phyloP scores from a whole-genome alignment of 768 basidiomycete genomes.

The Calocybe gangraenosa region DNA sequence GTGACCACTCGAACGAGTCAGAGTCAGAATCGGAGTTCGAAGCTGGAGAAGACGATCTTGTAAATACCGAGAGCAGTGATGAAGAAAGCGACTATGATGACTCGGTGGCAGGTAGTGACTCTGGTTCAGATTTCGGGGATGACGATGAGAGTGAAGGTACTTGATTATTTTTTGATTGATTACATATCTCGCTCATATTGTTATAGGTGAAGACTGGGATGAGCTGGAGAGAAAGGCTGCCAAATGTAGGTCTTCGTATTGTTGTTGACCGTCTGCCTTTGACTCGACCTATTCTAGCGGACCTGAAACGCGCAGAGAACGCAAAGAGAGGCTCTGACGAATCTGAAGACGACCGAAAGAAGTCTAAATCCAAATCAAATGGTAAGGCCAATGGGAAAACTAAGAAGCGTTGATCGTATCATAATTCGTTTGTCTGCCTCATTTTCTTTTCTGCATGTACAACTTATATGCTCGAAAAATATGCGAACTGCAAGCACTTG shows the following conservation, averaged over 20 bases:
- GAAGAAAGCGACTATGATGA: conserved; percentile 71
- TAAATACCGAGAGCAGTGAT: conserved; percentile 50
- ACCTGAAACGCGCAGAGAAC: conserved; percentile 43
- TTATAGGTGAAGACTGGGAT: conserved; percentile 89
- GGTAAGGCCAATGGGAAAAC: conserved; percentile 31
- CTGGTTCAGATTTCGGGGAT: conserved; percentile 60
- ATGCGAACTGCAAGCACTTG: too few species aligned
- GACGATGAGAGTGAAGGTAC: conserved; percentile 57
- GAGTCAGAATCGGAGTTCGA: conserved; percentile 52
- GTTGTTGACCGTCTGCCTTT: not conserved
- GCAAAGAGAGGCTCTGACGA: conserved; percentile 47
- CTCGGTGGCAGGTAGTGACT: conserved; percentile 56
- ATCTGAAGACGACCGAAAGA: conserved; percentile 47
- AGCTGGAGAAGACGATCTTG: conserved; percentile 51
- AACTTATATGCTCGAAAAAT: too few species aligned
- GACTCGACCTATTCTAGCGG: conserved; percentile 34
- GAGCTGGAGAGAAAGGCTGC: conserved; percentile 90
- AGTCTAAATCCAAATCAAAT: conserved; percentile 36
- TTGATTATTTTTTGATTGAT: conserved; percentile 13
- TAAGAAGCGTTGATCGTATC: conserved; percentile 25
- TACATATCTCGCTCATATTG: not conserved
- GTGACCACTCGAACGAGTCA: conserved; percentile 38
- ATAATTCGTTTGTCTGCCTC: not conserved
- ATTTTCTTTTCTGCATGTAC: too few species aligned
- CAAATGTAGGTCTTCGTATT: conserved; percentile 50